Percentiles rank a stretch among this genome's conserved stretches.
These are phyloP conservation scores for Paraphoma chrysanthemicola DNA, from an alignment of 2,329 filamentous ascomycete genomes.

Conservation along the genomic window DNA sequence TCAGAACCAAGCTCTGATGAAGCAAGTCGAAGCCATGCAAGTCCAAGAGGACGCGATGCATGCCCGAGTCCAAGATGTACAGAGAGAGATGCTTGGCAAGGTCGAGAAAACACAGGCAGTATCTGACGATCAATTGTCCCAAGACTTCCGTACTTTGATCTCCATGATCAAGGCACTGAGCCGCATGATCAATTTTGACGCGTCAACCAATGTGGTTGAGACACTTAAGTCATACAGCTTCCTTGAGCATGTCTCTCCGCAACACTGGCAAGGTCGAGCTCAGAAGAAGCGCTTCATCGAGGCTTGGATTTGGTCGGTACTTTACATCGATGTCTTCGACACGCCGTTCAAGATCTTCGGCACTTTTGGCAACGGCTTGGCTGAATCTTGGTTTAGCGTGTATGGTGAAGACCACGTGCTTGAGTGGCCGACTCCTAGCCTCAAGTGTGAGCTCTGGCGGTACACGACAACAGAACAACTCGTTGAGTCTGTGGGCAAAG, in stretches of 20 bases:
- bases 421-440: constrained; percentile 8
- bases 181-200: constrained; percentile 3
- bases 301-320: constrained; percentile 21
- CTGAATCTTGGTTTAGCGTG: neutral
- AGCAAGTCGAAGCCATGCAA: neutral
- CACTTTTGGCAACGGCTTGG: neutral
- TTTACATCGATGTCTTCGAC: constrained; percentile 9
- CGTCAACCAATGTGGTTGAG: neutral
- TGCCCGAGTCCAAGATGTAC: constrained; percentile 10
- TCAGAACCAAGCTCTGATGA: too few species aligned
- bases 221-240: neutral
- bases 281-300: constrained; percentile 21
- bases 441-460: constrained; percentile 17
- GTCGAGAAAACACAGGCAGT: constrained; percentile 16
- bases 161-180: constrained; percentile 21
- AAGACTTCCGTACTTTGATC: constrained; percentile 16
- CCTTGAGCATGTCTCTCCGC: neutral
- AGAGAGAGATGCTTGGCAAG: constrained; percentile 21
- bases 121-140: constrained; percentile 20
- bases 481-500: neutral
- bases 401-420: constrained; percentile 5
- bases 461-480: constrained; percentile 9
- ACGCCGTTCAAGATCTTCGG: constrained; percentile 14
- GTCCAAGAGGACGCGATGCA: neutral
- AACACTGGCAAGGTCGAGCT: constrained; percentile 10